These are phyloP conservation scores for Lepiota subincarnata DNA, from an alignment of 768 basidiomycete genomes.

Conservation along the genomic window DNA sequence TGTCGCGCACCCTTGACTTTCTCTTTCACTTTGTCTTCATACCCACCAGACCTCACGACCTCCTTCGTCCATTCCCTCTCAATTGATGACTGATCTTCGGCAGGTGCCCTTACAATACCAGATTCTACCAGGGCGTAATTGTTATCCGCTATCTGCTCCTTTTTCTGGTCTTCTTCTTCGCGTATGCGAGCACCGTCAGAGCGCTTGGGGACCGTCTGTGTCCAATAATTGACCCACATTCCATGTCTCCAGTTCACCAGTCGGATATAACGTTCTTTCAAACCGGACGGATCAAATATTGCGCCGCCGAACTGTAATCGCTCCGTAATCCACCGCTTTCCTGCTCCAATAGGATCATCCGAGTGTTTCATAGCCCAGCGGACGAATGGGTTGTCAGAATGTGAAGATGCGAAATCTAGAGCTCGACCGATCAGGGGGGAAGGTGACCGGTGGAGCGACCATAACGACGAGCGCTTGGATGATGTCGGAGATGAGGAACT, in stretches of 20 bases:
- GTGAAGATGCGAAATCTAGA: slow-evolving; percentile 33
- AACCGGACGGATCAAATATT: slow-evolving; percentile 52
- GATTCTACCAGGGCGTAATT: slow-evolving; percentile 24
- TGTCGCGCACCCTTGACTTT: slow-evolving; percentile 33
- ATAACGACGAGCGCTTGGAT: slow-evolving; percentile 5
- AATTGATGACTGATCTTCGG: slow-evolving; percentile 5
- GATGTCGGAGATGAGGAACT: slow-evolving; percentile 13
- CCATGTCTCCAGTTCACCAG: slow-evolving; percentile 49
- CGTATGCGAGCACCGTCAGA: not conserved
- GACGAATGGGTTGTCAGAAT: slow-evolving; percentile 40
- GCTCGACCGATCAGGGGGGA: slow-evolving; percentile 32
- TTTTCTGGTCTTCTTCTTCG: slow-evolving; percentile 10
- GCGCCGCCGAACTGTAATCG: slow-evolving; percentile 54
- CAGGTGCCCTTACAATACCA: slow-evolving; percentile 16
- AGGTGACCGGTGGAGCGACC: slow-evolving; percentile 17
- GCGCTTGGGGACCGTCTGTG: slow-evolving; percentile 33
- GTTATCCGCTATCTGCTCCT: slow-evolving; percentile 17
- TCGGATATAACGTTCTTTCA: slow-evolving; percentile 44
- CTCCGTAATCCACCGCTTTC: slow-evolving; percentile 49
- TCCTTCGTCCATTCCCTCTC: slow-evolving; percentile 16
- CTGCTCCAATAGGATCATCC: slow-evolving; percentile 44
- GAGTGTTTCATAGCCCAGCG: slow-evolving; percentile 52
- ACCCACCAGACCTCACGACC: slow-evolving; percentile 18
- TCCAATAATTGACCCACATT: slow-evolving; percentile 60
- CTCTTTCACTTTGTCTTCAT: slow-evolving; percentile 19